Evolutionary conservation across 257 asterid genomes (phyloP), one percentile per base, ranked within the genome.

Genomic region (Nicotiana tomentosiformis): DNA sequence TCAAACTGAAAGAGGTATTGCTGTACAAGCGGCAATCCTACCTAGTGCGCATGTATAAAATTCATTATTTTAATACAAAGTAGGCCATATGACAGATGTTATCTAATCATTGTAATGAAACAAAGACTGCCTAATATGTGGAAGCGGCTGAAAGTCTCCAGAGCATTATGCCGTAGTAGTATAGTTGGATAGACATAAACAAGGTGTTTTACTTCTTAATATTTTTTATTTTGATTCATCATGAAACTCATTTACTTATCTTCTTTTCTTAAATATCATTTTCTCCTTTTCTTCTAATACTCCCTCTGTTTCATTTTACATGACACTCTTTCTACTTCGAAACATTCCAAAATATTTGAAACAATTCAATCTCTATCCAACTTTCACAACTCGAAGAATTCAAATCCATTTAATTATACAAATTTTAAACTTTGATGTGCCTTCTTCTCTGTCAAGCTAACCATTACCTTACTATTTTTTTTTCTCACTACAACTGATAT

Each of bases 21-120:
- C 90, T 96, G 98, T 87, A 96, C 99, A 51, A 96, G 99, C 77
- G 99, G 99, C 90, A 96, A 86, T 76, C 99, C 99, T 14, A 92
- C 98, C 99, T 96, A 94, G 86, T 83, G 57, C 86, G 82, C 82
- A 82, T 53, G 82, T 29, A 80, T 26, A 83, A 77, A 55, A 84
- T 84, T 74, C 26, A 80, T 77, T 20, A 87, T 67, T 30, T 78
- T 81, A 26, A 29, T 49, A 51, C 4, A 51, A 74, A 8, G 80
- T 76, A 51, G 17, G 29, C 10, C 46, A 76, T 51, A 15, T 26
- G 16, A 76, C 29, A 76, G 80, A 51, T 29, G 64, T 5, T 76
- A 26, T 76, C 26, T 51, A 76, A 76, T 51, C 46, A 76, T 53
- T 11, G 58, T 53, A 53, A 14, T 53, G 58, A 51, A 51, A 51